Evolutionary conservation across 148 eudicot species (phyloP), one percentile per base, ranked within the genome.

Genomic region (Camellia sinensis): DNA sequence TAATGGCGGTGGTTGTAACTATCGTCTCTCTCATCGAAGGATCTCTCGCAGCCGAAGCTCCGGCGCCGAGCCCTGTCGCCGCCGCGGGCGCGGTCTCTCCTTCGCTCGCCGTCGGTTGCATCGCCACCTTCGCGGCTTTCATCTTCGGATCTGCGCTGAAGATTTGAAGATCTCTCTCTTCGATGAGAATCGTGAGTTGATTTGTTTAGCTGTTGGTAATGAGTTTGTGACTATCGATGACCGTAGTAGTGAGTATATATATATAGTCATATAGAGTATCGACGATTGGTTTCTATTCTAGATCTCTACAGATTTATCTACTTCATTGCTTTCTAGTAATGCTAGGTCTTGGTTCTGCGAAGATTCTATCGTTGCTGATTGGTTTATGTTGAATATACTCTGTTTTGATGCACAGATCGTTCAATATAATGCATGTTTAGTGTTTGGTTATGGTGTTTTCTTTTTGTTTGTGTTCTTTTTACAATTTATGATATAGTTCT

Each of bases 11-110:
- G 70, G 15, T 74, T 21, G 4, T 85, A 54, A 67, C 81, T 59
- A 45, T 83, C 12, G 54, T 82, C 78, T 43, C 89, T 46, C 82
- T 91, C 82, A 8, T 86, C 67, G 80, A 75, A 74, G 71, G 79
- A 71, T 77, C 91, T 46, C 54, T 83, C 67, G 90, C 91, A 8
- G 90, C 85, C 40, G 93, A 90, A 0, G 84, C 89, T 1, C 95
- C 95, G 7, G 93, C 92, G 4, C 95, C 95, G 7, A 74, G 89
- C 73, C 95, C 95, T 54, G 73, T 74, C 46, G 78, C 93, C 44
- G 48, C 93, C 59, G 89, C 91, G 29, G 91, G 83, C 11, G 59
- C 79, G 3, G 7, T 75, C 75, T 67, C 85, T 6, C 89, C 93
- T 1, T 85, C 89, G 0, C 29, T 90, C 83, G 83, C 83, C 64